Percentiles rank a stretch among this genome's conserved stretches.
Evolutionary conservation across 2,329 filamentous ascomycete species (phyloP).

Genomic region (Fusarium setosum): DNA sequence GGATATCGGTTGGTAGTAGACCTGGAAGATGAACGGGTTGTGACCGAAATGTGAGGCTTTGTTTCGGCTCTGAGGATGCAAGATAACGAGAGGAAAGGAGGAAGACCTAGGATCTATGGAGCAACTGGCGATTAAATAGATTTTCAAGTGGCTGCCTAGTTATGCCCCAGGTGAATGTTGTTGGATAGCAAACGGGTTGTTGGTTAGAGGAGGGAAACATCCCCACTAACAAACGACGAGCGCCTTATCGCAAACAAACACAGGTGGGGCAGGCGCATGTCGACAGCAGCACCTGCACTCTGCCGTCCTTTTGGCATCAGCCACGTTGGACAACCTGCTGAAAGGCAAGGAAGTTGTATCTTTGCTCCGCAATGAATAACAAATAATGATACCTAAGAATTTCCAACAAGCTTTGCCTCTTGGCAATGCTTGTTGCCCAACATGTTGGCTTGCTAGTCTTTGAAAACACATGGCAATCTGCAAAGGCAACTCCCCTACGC

Average conservation of each 20-base stretch:
- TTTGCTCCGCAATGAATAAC: too few species aligned
- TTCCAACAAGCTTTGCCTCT: too few species aligned
- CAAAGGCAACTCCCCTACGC: too few species aligned
- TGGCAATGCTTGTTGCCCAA: too few species aligned
- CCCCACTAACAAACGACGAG: constrained; percentile 17
- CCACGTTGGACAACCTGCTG: not conserved
- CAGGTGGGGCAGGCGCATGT: constrained; percentile 23
- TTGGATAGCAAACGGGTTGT: not conserved
- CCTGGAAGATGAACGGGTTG: not conserved
- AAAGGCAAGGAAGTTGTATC: not conserved
- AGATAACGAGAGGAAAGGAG: not conserved
- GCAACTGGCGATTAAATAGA: not conserved
- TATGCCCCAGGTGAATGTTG: not conserved
- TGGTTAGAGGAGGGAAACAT: constrained; percentile 17
- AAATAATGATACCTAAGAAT: too few species aligned
- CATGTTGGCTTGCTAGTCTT: too few species aligned
- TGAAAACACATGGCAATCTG: too few species aligned
- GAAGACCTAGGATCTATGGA: not conserved
- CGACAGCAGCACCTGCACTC: not conserved
- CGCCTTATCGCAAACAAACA: not conserved
- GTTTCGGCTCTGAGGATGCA: not conserved
- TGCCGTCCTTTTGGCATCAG: not conserved
- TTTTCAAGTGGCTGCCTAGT: not conserved
- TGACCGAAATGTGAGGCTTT: not conserved
- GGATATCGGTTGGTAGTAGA: not conserved